Conservation (phyloP, 441 rosid genomes). For the Bocquillonia castaneifolia region DNA sequence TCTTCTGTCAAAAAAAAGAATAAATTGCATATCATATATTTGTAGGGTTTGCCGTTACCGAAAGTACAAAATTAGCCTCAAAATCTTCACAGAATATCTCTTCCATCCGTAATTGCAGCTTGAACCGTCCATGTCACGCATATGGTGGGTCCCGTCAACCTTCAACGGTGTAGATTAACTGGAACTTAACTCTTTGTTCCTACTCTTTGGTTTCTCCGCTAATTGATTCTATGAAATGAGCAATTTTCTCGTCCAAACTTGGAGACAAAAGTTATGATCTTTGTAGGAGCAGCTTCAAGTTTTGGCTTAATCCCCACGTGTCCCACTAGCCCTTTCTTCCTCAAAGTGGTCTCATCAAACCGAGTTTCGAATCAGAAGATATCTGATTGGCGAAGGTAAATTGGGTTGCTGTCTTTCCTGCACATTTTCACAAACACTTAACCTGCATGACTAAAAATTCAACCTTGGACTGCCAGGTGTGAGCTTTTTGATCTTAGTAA, state of each 20-base stretch:
- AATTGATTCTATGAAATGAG: neutral
- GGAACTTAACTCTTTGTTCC: neutral
- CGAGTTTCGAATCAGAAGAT: constrained; percentile 6
- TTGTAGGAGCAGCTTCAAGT: constrained; percentile 17
- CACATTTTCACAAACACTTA: constrained; percentile 30
- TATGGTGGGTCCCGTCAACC: neutral
- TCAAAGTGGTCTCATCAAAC: constrained; percentile 19
- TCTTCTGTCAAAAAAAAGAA: too few species aligned
- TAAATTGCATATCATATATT: too few species aligned
- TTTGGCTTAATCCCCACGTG: constrained; percentile 26
- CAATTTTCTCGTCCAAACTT: neutral
- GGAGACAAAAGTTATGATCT: constrained; percentile 23
- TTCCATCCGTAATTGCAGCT: neutral
- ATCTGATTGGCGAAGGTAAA: constrained; percentile 26
- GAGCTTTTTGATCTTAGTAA: constrained; percentile 45
- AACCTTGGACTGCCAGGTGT: constrained; percentile 36
- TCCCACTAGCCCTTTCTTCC: constrained; percentile 14
- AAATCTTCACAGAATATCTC: neutral
- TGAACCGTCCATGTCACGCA: neutral
- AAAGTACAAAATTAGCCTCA: too few species aligned
- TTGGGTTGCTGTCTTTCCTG: constrained; percentile 17
- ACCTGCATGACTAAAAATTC: constrained; percentile 7
- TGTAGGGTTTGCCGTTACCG: too few species aligned
- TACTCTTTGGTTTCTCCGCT: constrained; percentile 13
- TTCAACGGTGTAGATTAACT: constrained; percentile 3